Conservation (phyloP, 495 filamentous ascomycete species). For the Penicillium diatomitis region DNA sequence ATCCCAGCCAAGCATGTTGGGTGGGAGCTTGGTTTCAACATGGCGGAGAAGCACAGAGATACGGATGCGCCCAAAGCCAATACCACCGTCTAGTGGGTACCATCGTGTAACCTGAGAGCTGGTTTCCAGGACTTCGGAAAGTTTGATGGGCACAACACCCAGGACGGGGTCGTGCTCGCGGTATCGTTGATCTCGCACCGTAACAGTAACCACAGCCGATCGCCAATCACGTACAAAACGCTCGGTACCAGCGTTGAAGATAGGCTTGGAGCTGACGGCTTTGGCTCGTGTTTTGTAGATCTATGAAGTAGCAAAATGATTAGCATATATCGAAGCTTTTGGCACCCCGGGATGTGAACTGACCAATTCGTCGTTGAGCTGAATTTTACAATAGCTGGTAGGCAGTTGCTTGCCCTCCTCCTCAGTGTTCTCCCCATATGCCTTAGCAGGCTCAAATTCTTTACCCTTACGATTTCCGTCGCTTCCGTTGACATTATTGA, state of each 20-base stretch:
- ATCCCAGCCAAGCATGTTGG: conserved; percentile 79
- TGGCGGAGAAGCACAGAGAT: conserved; percentile 82
- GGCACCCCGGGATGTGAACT: neutral
- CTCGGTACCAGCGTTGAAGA: conserved; percentile 94
- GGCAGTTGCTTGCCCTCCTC: conserved; percentile 71
- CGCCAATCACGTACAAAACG: conserved; percentile 94
- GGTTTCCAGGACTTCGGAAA: conserved; percentile 78
- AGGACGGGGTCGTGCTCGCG: conserved; percentile 91
- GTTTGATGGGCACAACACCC: conserved; percentile 77
- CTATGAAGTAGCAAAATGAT: conserved; percentile 12
- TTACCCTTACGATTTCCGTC: conserved; percentile 57
- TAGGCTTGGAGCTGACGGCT: conserved; percentile 84
- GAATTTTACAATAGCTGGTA: conserved; percentile 83
- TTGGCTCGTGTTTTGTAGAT: conserved; percentile 86
- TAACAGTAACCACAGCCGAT: conserved; percentile 73
- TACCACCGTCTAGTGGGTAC: conserved; percentile 60
- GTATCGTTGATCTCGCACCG: conserved; percentile 78
- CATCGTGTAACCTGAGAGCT: conserved; percentile 68
- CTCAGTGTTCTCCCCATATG: conserved; percentile 74
- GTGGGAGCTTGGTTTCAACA: conserved; percentile 73
- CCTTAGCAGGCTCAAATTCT: conserved; percentile 84
- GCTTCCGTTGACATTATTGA: conserved; percentile 61
- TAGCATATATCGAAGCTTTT: neutral
- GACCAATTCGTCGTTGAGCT: conserved; percentile 79
- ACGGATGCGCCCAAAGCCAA: conserved; percentile 80